These are phyloP conservation scores for Ophiostoma quercus DNA, from an alignment of 2,329 filamentous ascomycete species.

Conservation along the genomic window DNA sequence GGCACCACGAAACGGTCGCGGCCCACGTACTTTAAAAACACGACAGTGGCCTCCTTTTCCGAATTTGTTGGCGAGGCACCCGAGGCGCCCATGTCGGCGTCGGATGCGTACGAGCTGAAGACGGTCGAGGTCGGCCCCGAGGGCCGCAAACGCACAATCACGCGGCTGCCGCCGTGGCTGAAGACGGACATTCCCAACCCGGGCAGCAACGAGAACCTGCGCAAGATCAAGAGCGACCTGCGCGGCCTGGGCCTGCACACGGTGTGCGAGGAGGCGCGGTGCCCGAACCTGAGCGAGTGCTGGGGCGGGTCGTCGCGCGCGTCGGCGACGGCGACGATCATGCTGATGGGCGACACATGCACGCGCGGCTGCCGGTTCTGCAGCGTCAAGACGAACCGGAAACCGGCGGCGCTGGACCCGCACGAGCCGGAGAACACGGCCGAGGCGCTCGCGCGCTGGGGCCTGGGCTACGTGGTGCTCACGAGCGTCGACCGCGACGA, in stretches of 20 bases:
- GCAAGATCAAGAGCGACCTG: slow-evolving; percentile 90
- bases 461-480: slow-evolving; percentile 89
- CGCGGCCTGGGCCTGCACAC: slow-evolving; percentile 87
- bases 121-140: slow-evolving; percentile 61
- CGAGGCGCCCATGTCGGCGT: slow-evolving; percentile 41
- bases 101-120: slow-evolving; percentile 55
- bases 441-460: slow-evolving; percentile 88
- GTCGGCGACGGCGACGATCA: slow-evolving; percentile 93
- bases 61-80: slow-evolving; percentile 49
- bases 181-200: slow-evolving; percentile 80
- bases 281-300: slow-evolving; percentile 96
- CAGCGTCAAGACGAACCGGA: slow-evolving; percentile 82
- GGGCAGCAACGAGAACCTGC: slow-evolving; percentile 72
- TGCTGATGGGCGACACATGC: slow-evolving; percentile 99
- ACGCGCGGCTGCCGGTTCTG: slow-evolving; percentile 96
- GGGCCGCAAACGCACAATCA: slow-evolving; percentile 59
- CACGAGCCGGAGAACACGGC: slow-evolving; percentile 97
- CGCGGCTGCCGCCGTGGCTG: slow-evolving; percentile 83
- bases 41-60: slow-evolving; percentile 50
- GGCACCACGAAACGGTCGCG: slow-evolving; percentile 29
- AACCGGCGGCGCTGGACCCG: slow-evolving; percentile 74
- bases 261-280: slow-evolving; percentile 94
- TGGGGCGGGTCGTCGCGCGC: slow-evolving; percentile 89
- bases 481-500: slow-evolving; percentile 94
- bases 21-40: slow-evolving; percentile 58